Evolutionary conservation across 148 eudicot genomes (phyloP).

Genomic region (Polygonum aviculare): DNA sequence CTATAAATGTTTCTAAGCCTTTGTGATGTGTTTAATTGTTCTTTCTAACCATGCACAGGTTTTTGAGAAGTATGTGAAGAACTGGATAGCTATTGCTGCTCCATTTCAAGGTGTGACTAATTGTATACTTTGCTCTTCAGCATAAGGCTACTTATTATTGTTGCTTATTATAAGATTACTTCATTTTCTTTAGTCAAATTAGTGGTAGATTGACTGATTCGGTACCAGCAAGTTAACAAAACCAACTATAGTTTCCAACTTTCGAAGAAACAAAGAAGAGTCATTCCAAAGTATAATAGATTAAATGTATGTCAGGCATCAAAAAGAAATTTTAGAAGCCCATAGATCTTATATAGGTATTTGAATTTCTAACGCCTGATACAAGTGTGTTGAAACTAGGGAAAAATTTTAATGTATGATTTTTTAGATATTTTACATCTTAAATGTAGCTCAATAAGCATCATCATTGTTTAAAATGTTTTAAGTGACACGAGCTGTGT

Average conservation of each 20-base stretch:
- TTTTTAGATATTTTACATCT: not conserved
- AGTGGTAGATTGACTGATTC: not conserved
- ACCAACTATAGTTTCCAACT: not conserved
- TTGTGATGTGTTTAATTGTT: not conserved
- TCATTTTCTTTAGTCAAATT: not conserved
- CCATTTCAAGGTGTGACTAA: conserved; percentile 70
- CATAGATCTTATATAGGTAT: not conserved
- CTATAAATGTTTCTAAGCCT: not conserved
- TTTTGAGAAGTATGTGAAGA: conserved; percentile 96
- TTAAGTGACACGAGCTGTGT: not conserved
- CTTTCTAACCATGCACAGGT: conserved; percentile 31
- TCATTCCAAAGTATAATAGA: not conserved
- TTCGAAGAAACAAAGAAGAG: not conserved
- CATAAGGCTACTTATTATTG: not conserved
- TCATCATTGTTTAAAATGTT: not conserved
- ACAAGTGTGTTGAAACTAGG: not conserved
- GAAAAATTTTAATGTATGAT: not conserved
- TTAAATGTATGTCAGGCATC: too few relatives aligned
- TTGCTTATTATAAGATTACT: not conserved
- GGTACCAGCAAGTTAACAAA: not conserved
- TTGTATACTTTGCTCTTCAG: not conserved
- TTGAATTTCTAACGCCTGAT: not conserved
- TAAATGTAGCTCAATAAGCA: not conserved
- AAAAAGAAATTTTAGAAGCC: not conserved
- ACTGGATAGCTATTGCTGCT: conserved; percentile 95